Percentiles rank a stretch among this genome's conserved stretches.
phyloP scores from a whole-genome alignment of 192 early-diverging fungal genomes.

The Diversispora epigaea region DNA sequence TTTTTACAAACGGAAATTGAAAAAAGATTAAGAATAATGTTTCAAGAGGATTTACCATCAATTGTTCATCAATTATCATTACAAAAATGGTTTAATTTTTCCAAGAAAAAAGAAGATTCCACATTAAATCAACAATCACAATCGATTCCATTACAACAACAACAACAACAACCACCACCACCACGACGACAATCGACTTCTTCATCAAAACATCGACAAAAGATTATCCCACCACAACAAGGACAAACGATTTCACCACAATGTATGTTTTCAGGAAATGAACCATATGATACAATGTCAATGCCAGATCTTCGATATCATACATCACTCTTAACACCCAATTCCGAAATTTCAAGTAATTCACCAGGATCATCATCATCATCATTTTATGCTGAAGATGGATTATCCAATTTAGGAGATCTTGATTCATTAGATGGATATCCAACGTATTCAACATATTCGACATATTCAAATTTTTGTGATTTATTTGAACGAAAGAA shows the following conservation, averaged over 20 bases:
- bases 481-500: conserved; percentile 30
- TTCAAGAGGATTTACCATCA: conserved; percentile 90
- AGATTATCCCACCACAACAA: conserved; percentile 31
- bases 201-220: conserved; percentile 30
- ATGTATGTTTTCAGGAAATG: conserved; percentile 31
- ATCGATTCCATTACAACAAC: no score
- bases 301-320: conserved; percentile 32
- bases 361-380: conserved; percentile 17
- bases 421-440: conserved; percentile 29
- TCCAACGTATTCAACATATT: not conserved
- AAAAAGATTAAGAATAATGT: conserved; percentile 81
- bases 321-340: conserved; percentile 15
- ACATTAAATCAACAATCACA: conserved; percentile 20
- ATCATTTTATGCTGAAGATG: conserved; percentile 26
- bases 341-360: conserved; percentile 19
- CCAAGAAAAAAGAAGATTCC: conserved; percentile 36
- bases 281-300: conserved; percentile 33
- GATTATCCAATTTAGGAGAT: conserved; percentile 14
- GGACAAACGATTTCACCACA: no score
- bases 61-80: conserved; percentile 88
- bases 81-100: conserved; percentile 33
- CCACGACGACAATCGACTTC: no score
- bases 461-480: conserved; percentile 25
- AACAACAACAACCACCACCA: no score
- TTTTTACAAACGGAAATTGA: conserved; percentile 93